Conservation (phyloP, 2,329 filamentous ascomycete species). For the Esteya vermicola region DNA sequence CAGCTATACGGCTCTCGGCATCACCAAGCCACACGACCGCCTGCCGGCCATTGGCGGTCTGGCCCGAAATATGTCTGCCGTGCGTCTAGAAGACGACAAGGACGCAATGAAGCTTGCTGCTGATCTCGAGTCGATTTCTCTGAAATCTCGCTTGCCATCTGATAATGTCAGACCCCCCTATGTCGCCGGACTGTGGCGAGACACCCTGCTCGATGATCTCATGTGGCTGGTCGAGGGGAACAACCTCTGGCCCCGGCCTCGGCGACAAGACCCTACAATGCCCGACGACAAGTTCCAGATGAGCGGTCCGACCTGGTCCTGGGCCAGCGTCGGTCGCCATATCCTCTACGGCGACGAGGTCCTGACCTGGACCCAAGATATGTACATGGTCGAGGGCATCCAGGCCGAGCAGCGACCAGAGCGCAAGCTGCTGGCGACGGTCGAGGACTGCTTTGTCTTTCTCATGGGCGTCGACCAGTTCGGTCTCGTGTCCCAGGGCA, state of each 20-base stretch:
- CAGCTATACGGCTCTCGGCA: background rate
- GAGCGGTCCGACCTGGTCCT: background rate
- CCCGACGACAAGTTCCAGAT: too few relatives aligned
- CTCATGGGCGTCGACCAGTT: background rate
- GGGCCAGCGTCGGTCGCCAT: background rate
- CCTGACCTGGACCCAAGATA: background rate
- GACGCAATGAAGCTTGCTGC: background rate
- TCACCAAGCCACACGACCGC: background rate
- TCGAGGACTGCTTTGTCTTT: background rate
- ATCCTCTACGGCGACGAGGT: background rate
- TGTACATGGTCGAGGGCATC: background rate
- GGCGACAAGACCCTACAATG: background rate
- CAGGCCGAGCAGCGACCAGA: background rate
- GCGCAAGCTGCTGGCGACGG: background rate
- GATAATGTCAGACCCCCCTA: too few relatives aligned
- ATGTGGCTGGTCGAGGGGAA: background rate
- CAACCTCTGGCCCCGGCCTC: background rate
- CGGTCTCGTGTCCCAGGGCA: background rate
- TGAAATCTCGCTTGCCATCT: too few relatives aligned
- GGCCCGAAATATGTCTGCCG: background rate
- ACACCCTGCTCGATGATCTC: background rate
- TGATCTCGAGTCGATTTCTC: too few relatives aligned
- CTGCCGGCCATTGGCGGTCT: background rate
- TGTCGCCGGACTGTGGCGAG: background rate
- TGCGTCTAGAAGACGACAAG: too few relatives aligned